Conservation (phyloP, 768 basidiomycete genomes). For the Boletus vermiculosoides region DNA sequence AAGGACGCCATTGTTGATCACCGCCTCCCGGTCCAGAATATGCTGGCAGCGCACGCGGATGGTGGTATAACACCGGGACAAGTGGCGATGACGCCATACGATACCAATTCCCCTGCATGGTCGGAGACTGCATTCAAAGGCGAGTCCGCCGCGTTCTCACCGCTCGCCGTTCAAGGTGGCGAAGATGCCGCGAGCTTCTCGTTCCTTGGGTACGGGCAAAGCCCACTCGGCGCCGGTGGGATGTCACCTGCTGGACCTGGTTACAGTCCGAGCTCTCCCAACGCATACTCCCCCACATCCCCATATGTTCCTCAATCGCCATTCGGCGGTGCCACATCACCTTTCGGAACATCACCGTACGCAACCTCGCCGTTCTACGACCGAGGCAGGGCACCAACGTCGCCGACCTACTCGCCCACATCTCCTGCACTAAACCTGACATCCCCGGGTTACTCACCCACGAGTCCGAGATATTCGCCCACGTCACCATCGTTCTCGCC, state of each 20-base stretch:
- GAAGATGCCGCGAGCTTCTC: constrained; percentile 80
- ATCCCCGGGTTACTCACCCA: constrained; percentile 65
- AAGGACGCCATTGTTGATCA: constrained; percentile 98
- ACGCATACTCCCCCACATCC: constrained; percentile 84
- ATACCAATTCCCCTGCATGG: constrained; percentile 86
- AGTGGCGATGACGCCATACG: constrained; percentile 96
- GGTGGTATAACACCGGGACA: constrained; percentile 90
- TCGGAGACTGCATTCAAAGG: constrained; percentile 75
- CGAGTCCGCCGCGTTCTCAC: constrained; percentile 92
- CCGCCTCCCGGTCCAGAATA: constrained; percentile 80
- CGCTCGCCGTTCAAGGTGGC: constrained; percentile 80
- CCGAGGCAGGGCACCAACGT: constrained; percentile 61
- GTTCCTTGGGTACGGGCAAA: constrained; percentile 78
- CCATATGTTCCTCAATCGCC: constrained; percentile 87
- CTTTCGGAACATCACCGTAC: constrained; percentile 78
- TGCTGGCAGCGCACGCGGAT: constrained; percentile 75
- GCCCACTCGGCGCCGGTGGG: constrained; percentile 77
- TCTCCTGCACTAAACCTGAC: constrained; percentile 81
- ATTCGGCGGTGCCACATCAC: constrained; percentile 78
- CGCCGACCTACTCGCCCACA: constrained; percentile 86
- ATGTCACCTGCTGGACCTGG: constrained; percentile 88
- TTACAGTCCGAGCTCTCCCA: constrained; percentile 92
- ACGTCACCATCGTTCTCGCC: constrained; percentile 86
- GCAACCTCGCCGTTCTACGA: constrained; percentile 85
- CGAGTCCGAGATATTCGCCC: constrained; percentile 83